These are phyloP conservation scores for Dissoconium aciculare DNA, from an alignment of 2,329 filamentous ascomycete genomes.

Conservation along the genomic window DNA sequence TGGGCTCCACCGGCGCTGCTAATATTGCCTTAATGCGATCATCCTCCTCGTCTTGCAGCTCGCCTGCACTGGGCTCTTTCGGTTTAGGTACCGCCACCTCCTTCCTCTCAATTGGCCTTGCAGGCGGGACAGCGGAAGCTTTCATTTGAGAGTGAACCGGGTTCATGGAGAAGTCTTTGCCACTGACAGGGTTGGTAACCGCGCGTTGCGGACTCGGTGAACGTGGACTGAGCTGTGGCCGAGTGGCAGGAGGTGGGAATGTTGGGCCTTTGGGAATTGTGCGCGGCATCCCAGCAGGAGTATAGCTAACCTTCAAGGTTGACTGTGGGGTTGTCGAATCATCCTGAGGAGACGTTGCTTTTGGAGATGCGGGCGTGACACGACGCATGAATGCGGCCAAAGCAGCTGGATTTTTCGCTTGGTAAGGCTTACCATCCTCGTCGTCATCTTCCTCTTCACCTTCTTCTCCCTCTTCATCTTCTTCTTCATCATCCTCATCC, in stretches of 20 bases:
- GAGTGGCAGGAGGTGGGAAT: conserved; percentile 37
- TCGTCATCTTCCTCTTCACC: conserved; percentile 22
- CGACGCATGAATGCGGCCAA: conserved; percentile 15
- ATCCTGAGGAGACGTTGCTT: conserved; percentile 6
- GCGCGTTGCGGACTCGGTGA: conserved; percentile 58
- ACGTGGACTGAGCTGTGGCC: conserved; percentile 38
- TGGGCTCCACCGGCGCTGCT: conserved; percentile 45
- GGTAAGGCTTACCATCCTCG: conserved; percentile 29
- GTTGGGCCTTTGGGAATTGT: conserved; percentile 31
- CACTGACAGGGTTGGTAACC: conserved; percentile 31
- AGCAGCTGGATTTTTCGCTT: conserved; percentile 10
- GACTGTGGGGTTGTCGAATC: conserved; percentile 6
- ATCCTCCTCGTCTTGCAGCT: conserved; percentile 53
- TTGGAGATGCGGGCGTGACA: conserved; percentile 14
- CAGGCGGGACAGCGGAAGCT: conserved; percentile 20
- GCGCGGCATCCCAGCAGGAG: conserved; percentile 20
- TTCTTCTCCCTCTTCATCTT: conserved; percentile 24
- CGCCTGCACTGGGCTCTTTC: conserved; percentile 26
- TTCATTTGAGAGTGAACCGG: conserved; percentile 17
- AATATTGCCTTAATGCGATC: conserved; percentile 51
- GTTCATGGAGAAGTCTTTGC: conserved; percentile 4
- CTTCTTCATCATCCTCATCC: conserved; percentile 13
- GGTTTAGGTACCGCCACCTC: conserved; percentile 21
- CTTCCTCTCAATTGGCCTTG: conserved; percentile 20
- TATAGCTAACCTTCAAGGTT: conserved; percentile 17